These are phyloP conservation scores for Coemansia sp. DNA, from an alignment of 192 early-diverging fungal genomes.

Conservation along the genomic window DNA sequence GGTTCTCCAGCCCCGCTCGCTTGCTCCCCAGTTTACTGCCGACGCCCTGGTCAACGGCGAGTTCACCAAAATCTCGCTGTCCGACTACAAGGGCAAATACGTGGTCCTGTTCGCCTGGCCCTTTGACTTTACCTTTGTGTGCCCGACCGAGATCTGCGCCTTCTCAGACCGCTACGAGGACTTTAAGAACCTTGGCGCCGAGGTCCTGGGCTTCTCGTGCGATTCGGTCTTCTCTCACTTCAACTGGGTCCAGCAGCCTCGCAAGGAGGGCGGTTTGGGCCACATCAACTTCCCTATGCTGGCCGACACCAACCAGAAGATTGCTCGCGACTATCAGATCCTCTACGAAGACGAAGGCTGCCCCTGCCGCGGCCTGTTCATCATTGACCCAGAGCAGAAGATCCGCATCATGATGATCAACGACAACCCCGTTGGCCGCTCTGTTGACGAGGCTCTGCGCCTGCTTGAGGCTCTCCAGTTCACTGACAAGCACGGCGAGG, in stretches of 20 bases:
- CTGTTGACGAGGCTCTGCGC: slow-evolving; percentile 81
- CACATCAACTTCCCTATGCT: slow-evolving; percentile 87
- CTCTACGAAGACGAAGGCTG: slow-evolving; percentile 72
- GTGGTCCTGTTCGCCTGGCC: slow-evolving; percentile 88
- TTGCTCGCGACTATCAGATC: slow-evolving; percentile 83
- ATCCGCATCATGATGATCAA: slow-evolving; percentile 87
- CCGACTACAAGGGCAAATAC: slow-evolving; percentile 67
- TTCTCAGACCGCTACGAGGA: slow-evolving; percentile 81
- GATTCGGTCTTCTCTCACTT: slow-evolving; percentile 82
- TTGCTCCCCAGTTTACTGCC: slow-evolving; percentile 63
- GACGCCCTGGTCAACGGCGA: slow-evolving; percentile 63
- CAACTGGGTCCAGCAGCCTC: slow-evolving; percentile 80
- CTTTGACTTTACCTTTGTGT: slow-evolving; percentile 86
- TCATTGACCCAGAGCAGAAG: slow-evolving; percentile 86
- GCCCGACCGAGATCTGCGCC: slow-evolving; percentile 92
- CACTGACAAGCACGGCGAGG: slow-evolving; percentile 81
- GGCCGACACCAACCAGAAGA: slow-evolving; percentile 83
- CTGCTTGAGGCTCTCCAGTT: slow-evolving; percentile 89
- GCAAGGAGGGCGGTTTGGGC: slow-evolving; percentile 88
- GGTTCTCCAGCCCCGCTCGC: slow-evolving; percentile 51
- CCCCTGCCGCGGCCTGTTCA: slow-evolving; percentile 82
- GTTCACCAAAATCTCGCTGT: slow-evolving; percentile 63
- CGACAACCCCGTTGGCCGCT: slow-evolving; percentile 83
- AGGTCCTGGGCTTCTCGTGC: slow-evolving; percentile 68
- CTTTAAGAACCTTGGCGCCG: slow-evolving; percentile 75